Conservation (phyloP, 2,329 filamentous ascomycete species). For the Chaetomium strumarium region DNA sequence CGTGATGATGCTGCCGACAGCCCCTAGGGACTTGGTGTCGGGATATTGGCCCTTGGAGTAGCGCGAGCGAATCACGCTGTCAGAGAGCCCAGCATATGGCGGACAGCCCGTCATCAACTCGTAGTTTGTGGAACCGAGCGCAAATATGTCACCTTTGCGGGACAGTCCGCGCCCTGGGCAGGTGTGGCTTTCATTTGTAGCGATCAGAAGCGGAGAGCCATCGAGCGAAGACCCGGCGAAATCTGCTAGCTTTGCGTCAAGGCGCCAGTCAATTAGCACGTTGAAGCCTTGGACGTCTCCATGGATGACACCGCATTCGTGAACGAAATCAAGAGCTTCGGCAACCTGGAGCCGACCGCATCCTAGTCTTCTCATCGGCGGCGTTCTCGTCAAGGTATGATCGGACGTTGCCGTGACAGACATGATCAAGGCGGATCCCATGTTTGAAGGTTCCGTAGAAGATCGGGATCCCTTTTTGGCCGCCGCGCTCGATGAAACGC, state of each 20-base stretch:
- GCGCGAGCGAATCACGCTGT: neutral
- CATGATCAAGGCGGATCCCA: conserved; percentile 4
- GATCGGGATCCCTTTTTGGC: neutral
- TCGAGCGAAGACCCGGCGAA: conserved; percentile 9
- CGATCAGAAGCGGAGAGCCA: conserved; percentile 2
- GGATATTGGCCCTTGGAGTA: neutral
- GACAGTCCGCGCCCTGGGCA: neutral
- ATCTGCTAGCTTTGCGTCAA: conserved; percentile 6
- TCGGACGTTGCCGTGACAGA: neutral
- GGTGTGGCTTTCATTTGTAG: neutral
- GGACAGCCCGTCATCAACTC: conserved; percentile 2
- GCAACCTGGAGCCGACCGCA: conserved; percentile 1
- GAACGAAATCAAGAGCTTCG: conserved; percentile 6
- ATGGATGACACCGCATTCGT: conserved; percentile 1
- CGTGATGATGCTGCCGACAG: neutral
- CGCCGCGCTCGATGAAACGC: neutral
- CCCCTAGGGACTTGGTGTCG: neutral
- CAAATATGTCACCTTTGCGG: neutral
- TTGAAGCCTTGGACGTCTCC: conserved; percentile 3
- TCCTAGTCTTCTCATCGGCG: neutral
- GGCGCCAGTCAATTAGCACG: neutral
- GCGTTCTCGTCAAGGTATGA: neutral
- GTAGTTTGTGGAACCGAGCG: neutral
- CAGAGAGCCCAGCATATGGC: neutral
- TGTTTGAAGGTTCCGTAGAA: conserved; percentile 3